Evolutionary conservation across 352 stramenopile species (phyloP), one percentile per base, ranked within the genome.

Genomic region (Phytopythium sindhum): DNA sequence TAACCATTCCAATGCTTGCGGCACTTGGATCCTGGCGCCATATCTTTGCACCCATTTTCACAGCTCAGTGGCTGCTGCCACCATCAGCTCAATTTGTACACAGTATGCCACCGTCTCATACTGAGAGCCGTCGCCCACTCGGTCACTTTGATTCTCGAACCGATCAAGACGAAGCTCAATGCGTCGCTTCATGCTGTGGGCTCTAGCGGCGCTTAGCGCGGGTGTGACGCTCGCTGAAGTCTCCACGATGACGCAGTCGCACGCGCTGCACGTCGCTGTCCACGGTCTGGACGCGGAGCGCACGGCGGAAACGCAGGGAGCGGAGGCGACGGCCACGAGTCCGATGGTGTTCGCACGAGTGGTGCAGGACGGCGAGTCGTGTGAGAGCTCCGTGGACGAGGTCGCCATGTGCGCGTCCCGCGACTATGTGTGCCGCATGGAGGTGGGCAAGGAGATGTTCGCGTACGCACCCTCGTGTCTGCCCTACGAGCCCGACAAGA

Each of bases 351-450:
- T 60, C 47, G 69, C 69, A n/a, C 70, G 75, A 47, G 68, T 86
- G 17, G 70, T 86, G 35, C 41, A 42, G 2, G 72, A 81, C 61
- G 65, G 60, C 47, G 57, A 60, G 4, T 28, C 51, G 21, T 86
- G 77, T 59, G 64, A 66, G 29, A 74, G 61, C 41, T 58, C 58
- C 8, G 66, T 57, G 50, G 58, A 57, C 35, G 60, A 63, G 9
- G 35, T 80, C 14, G 42, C 74, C 41, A 86, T 86, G 72, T 86
- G 77, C 48, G 69, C 72, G 26, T 80, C 66, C 23, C 71, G 72
- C 11, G 57, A 72, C 63, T 80, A 72, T 50, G 77, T 83, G 28
- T 86, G 77, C 66, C 71, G 77, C 57, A 83, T 86, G 74, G 67
- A 77, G 26, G 52, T 68, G 24, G 73, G 66, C 39, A 60, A 81